Percentiles rank a stretch among this genome's conserved stretches.
Conservation (phyloP, 352 stramenopile genomes). For the Pythium catenulatum region DNA sequence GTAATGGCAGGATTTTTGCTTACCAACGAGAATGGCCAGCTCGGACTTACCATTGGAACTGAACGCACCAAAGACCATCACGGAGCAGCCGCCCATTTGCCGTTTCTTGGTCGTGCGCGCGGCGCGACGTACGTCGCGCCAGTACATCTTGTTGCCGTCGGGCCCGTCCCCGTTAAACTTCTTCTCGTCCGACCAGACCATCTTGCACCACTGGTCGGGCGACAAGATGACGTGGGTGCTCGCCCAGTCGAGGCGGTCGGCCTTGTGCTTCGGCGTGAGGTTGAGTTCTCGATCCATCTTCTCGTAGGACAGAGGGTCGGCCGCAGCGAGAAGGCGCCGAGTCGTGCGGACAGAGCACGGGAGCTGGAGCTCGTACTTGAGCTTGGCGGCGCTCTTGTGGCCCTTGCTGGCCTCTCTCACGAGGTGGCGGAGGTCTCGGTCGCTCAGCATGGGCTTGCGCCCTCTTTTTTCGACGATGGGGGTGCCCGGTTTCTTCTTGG, state of each 20-base stretch:
- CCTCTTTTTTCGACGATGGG: no score
- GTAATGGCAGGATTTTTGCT: no score
- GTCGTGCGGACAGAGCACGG: background rate
- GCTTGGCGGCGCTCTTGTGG: background rate
- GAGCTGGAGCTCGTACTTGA: background rate
- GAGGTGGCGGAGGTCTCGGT: background rate
- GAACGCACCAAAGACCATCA: no score
- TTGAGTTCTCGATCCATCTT: background rate
- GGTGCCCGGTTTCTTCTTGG: no score
- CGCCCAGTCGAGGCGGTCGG: background rate
- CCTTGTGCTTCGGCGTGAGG: background rate
- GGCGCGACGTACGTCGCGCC: no score
- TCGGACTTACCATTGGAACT: no score
- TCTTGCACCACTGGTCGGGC: background rate
- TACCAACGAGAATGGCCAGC: no score
- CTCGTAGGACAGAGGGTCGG: background rate
- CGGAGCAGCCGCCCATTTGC: no score
- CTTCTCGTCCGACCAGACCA: background rate
- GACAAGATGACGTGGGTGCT: no score
- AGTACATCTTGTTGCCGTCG: no score
- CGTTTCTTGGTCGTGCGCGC: no score
- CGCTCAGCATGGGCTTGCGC: background rate
- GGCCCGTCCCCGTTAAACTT: no score
- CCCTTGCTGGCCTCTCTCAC: background rate
- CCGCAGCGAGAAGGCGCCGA: background rate